Conservation (phyloP, 495 filamentous ascomycete species). For the Penicillium cinerascens region DNA sequence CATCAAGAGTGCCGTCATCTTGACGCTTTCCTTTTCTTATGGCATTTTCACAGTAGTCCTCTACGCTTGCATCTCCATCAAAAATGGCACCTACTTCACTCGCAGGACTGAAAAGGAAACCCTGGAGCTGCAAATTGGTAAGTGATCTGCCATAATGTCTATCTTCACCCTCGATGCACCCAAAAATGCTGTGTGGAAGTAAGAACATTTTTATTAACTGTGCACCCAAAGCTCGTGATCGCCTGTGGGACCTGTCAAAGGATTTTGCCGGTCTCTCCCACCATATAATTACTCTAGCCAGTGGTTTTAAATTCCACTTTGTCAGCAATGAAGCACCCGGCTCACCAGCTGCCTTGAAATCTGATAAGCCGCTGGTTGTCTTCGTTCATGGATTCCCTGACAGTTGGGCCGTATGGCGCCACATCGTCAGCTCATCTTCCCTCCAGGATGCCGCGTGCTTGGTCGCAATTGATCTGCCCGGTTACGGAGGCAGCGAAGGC, state of each 20-base stretch:
- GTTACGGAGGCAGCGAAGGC: constrained; percentile 52
- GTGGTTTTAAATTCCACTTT: constrained; percentile 52
- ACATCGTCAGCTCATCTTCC: constrained; percentile 30
- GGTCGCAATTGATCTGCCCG: constrained; percentile 53
- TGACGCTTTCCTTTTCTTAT: constrained; percentile 25
- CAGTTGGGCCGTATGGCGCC: constrained; percentile 51
- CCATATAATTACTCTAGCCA: constrained; percentile 43
- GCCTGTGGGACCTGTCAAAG: constrained; percentile 46
- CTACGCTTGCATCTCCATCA: constrained; percentile 24
- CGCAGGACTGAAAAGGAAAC: constrained; percentile 33
- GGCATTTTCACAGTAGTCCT: constrained; percentile 34
- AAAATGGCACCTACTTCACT: constrained; percentile 32
- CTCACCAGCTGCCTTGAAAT: constrained; percentile 14
- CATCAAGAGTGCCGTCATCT: constrained; percentile 14
- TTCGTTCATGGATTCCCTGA: constrained; percentile 60
- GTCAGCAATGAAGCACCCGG: constrained; percentile 36
- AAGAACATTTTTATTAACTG: background rate
- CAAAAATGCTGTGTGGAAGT: background rate
- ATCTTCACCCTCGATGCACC: background rate
- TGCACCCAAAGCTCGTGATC: constrained; percentile 32
- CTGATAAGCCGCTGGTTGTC: constrained; percentile 45
- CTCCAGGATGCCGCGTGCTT: constrained; percentile 36
- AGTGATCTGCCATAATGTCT: constrained; percentile 2
- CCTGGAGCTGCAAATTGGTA: constrained; percentile 40
- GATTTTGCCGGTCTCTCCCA: constrained; percentile 40